phyloP scores from a whole-genome alignment of 352 stramenopile species.

The Lagenidium sp. region DNA sequence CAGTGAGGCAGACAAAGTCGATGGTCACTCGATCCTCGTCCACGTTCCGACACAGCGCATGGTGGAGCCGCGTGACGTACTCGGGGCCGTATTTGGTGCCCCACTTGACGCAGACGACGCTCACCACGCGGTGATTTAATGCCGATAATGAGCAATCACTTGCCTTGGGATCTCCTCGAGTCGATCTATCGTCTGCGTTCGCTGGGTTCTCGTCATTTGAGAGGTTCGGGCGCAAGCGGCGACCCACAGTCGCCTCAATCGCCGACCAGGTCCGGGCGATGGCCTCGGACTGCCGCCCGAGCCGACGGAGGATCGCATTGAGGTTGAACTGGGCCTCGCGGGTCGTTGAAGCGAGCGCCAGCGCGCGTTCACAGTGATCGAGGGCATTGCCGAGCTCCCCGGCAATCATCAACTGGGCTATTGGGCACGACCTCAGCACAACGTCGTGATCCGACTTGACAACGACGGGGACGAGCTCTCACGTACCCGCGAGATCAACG shows the following conservation, averaged over 20 bases:
- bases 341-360: constrained; percentile 16
- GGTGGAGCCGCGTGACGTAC: constrained; percentile 78
- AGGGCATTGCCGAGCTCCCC: neutral
- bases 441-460: no score
- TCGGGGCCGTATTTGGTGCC: constrained; percentile 69
- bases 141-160: no score
- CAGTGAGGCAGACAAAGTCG: neutral
- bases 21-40: neutral
- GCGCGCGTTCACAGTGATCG: constrained; percentile 8
- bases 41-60: constrained; percentile 25
- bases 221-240: neutral
- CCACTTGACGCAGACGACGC: constrained; percentile 85
- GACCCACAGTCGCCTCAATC: neutral
- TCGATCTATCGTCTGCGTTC: no score
- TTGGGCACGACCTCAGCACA: no score
- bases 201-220: no score
- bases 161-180: no score
- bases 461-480: no score
- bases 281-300: constrained; percentile 33
- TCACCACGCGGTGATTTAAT: no score
- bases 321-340: constrained; percentile 50
- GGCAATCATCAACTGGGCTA: neutral
- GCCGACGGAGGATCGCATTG: constrained; percentile 46
- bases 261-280: constrained; percentile 6
- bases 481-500: neutral